Base-by-base conservation (phyloP, 345 rosid genomes). In the Eucalyptus melliodora region DNA sequence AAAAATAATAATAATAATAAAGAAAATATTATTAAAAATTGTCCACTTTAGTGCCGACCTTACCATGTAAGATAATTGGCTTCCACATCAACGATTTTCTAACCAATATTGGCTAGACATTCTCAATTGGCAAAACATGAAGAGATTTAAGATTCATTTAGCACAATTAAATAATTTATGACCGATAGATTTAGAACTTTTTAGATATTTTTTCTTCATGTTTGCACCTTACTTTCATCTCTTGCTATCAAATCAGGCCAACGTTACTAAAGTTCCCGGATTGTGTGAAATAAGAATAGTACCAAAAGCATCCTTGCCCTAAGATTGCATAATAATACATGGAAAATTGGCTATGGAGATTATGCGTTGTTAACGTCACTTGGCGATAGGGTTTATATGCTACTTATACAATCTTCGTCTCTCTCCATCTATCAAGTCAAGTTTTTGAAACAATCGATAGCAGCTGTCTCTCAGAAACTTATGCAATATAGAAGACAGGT, bases 331-430 rank as follows among this genome's bases (percentile, higher is more conserved):
- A 53, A 53, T 8, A 53, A 53, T 7, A 19, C 2, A 53, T 53
- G 59, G 24, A 19, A 53, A 19, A 53, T 53, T 19, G 4, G 5
- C 59, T 53, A 53, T 3, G 11, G 24, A 53, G 24, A 53, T 24
- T 10, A 2, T 56, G 30, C 27, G 0, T 0, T 0, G 1, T 56
- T 23, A 56, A 4, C 1, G 0, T n/a, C 6, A 2, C 10, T 13
- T 72, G 45, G 19, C 2, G 27, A 37, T 37, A 16, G 15, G 4
- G 5, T 72, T 72, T 10, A 37, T 19, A 34, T 2, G 26, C 45
- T 72, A 11, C 11, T 19, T 1, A 37, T 11, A 21, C 2, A 1
- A 37, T 6, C 7, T 1, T 0, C 1, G 2, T 21, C 9, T 40
- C 27, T 37, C 30, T 40, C 24, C 9, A 11, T 14, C 27, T 77